Evolutionary conservation across 2,329 filamentous ascomycete species (phyloP).

Genomic region (Knoxdaviesia proteae): DNA sequence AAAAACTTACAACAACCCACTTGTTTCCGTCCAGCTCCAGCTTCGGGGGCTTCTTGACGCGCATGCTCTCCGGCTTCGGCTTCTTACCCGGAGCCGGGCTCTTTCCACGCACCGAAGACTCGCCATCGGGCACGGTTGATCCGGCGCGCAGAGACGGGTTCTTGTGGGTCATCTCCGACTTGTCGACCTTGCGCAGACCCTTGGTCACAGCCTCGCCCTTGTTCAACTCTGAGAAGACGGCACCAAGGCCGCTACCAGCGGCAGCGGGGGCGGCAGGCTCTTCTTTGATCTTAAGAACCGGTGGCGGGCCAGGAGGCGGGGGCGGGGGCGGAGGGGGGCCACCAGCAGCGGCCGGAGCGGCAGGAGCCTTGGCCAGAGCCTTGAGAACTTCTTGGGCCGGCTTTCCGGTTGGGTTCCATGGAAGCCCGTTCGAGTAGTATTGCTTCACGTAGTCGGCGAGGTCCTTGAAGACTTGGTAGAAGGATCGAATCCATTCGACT

Average conservation of each 20-base stretch:
- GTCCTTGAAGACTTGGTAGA: slow-evolving; percentile 74
- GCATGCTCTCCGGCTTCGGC: slow-evolving; percentile 70
- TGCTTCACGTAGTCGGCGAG: slow-evolving; percentile 70
- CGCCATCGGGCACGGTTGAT: slow-evolving; percentile 45
- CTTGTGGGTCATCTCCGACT: slow-evolving; percentile 95
- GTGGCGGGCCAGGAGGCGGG: slow-evolving; percentile 50
- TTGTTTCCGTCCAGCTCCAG: slow-evolving; percentile 76
- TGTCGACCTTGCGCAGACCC: slow-evolving; percentile 80
- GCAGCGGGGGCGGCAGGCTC: slow-evolving; percentile 15
- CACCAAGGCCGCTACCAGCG: slow-evolving; percentile 45
- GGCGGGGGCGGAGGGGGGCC: slow-evolving; percentile 29
- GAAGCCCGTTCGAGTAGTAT: slow-evolving; percentile 57
- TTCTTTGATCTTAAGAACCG: slow-evolving; percentile 38
- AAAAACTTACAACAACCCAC: slow-evolving; percentile 55
- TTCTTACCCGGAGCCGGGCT: slow-evolving; percentile 77
- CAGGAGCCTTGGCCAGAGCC: slow-evolving; percentile 25
- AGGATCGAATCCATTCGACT: slow-evolving; percentile 77
- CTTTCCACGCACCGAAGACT: slow-evolving; percentile 42
- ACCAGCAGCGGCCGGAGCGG: slow-evolving; percentile 20
- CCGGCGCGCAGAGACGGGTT: slow-evolving; percentile 68
- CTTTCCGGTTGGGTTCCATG: slow-evolving; percentile 66
- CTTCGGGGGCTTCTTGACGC: slow-evolving; percentile 58
- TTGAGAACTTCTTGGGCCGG: slow-evolving; percentile 46
- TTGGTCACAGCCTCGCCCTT: slow-evolving; percentile 75
- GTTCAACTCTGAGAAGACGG: slow-evolving; percentile 85